Evolutionary conservation across 345 rosid genomes (phyloP), one percentile per base, ranked within the genome.

Genomic region (Mallotus nudiflorus): DNA sequence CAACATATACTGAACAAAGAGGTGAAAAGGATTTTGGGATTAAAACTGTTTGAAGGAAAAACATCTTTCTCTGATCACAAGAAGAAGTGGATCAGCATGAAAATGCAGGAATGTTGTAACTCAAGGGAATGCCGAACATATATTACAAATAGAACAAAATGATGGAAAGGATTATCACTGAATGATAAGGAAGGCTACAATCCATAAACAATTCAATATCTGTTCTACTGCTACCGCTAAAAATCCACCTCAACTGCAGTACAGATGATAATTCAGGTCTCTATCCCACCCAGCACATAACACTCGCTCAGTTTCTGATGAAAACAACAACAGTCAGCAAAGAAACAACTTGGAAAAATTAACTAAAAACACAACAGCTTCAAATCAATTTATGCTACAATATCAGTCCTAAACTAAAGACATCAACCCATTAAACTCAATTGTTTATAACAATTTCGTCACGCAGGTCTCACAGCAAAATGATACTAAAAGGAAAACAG

Each of bases 21-120:
- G 75, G 45, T 19, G 60, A 73, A 8, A 74, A 69, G 16, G 78
- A 27, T 58, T 76, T 82, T 35, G 85, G 78, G 60, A 64, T 53
- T 28, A 29, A 6, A 29, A 63, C 56, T n/a, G 67, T n/a, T 61
- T 73, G 84, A 66, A 80, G 73, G 51, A 65, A 50, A 25, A 66
- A 65, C 87, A 86, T 70, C 78, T 62, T 80, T 67, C 49, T 35
- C 61, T 28, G 57, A 18, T 46, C 42, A 65, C 55, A 46, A 25
- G 67, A 28, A 54, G 33, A 46, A 44, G n/a, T 24, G 8, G 35
- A 45, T 44, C 22, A 63, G 13, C 22, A 61, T 18, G 45, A 15
- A 45, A 35, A 61, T 20, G 48, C 48, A 20, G 27, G n/a, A 39
- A 9, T 61, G 8, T 57, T 7, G 12, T 33, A 2, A 6, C 3